Percentiles rank a stretch among this genome's conserved stretches.
phyloP scores from a whole-genome alignment of 768 basidiomycete species.

The Hydnomerulius pinastri region DNA sequence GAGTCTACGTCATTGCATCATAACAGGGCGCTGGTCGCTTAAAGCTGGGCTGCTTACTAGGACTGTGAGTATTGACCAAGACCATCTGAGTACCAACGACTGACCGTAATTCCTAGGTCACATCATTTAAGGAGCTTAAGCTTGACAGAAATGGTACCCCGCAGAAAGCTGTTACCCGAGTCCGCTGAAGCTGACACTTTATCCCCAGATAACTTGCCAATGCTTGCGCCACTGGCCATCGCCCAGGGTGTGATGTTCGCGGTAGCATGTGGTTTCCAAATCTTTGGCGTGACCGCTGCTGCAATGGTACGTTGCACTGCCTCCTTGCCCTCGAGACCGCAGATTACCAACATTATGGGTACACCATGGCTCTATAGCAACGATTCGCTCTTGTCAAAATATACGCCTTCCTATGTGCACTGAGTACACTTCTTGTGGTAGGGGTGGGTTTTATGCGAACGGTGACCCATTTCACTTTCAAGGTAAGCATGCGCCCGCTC shows the following conservation, averaged over 20 bases:
- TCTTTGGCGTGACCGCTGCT: constrained; percentile 56
- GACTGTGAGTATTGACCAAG: constrained; percentile 19
- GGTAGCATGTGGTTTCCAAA: constrained; percentile 50
- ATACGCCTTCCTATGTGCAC: constrained; percentile 53
- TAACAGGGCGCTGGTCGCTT: not conserved
- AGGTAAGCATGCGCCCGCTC: constrained; percentile 42
- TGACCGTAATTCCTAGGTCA: constrained; percentile 45
- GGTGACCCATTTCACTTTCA: constrained; percentile 67
- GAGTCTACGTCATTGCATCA: constrained; percentile 28
- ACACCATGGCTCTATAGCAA: constrained; percentile 43
- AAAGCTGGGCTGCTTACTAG: constrained; percentile 4
- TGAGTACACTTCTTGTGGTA: constrained; percentile 49
- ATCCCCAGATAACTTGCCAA: constrained; percentile 41
- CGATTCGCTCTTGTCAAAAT: constrained; percentile 51
- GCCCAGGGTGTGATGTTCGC: constrained; percentile 62
- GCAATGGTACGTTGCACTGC: constrained; percentile 42
- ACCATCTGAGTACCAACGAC: not conserved
- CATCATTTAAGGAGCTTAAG: constrained; percentile 57
- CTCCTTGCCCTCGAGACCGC: not conserved
- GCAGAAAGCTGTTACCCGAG: not conserved
- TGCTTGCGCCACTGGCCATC: constrained; percentile 56
- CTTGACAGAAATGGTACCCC: constrained; percentile 51
- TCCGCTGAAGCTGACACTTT: not conserved
- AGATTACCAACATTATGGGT: not conserved
- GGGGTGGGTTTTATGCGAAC: constrained; percentile 56